Conservation (phyloP, 306 rosid species). For the Urtica urens region DNA sequence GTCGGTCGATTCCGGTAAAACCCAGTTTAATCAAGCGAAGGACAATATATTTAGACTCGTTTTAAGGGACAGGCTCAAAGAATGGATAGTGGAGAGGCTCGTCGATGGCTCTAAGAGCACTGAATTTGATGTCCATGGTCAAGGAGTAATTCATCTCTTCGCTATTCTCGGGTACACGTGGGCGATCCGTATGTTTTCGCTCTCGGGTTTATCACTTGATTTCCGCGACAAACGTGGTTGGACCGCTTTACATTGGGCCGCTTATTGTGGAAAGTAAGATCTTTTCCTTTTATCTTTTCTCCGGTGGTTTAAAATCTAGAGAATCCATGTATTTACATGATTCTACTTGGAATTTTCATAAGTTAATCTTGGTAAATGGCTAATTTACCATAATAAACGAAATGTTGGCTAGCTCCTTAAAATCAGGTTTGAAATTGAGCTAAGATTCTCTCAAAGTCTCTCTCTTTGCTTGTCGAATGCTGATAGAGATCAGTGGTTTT, state of each 20-base stretch:
- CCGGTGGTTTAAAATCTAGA: too few relatives aligned
- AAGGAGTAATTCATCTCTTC: conserved; percentile 88
- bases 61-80: conserved; percentile 60
- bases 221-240: conserved; percentile 89
- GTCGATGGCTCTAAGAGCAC: conserved; percentile 43
- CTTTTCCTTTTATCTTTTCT: too few relatives aligned
- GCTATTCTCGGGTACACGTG: conserved; percentile 78
- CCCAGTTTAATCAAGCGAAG: conserved; percentile 52
- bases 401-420: too few relatives aligned
- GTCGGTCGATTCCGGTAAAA: conserved; percentile 37
- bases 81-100: conserved; percentile 78
- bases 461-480: too few relatives aligned
- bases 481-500: too few relatives aligned
- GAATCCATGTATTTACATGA: too few relatives aligned
- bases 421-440: too few relatives aligned
- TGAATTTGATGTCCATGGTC: conserved; percentile 66
- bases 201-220: conserved; percentile 80
- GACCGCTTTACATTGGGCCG: conserved; percentile 99
- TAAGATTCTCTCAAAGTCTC: too few relatives aligned
- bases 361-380: too few relatives aligned
- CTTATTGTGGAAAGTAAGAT: conserved; percentile 46
- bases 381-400: too few relatives aligned
- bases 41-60: conserved; percentile 47
- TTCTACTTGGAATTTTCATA: too few relatives aligned
- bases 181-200: conserved; percentile 61